phyloP scores from a whole-genome alignment of 768 basidiomycete species.

The Lactarius trivialis region DNA sequence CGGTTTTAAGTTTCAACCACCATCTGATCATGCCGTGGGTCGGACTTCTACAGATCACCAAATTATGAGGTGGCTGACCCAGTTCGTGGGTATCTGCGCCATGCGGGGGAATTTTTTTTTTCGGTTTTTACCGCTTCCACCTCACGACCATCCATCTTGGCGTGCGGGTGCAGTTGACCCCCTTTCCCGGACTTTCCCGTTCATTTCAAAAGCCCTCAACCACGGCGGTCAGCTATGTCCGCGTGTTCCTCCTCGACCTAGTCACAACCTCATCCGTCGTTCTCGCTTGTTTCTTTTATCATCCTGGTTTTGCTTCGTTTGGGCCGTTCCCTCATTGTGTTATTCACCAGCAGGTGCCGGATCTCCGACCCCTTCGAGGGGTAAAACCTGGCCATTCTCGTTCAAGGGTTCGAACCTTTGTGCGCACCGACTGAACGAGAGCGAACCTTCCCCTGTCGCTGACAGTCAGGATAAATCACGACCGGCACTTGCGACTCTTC shows the following conservation, averaged over 20 bases:
- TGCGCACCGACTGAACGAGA: neutral
- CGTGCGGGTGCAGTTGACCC: neutral
- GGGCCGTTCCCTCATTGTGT: neutral
- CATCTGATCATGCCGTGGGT: slow-evolving; percentile 2
- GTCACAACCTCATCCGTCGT: neutral
- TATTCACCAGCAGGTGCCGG: neutral
- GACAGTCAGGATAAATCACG: neutral
- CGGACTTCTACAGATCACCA: neutral
- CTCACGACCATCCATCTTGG: neutral
- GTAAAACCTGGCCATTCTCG: neutral
- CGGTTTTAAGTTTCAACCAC: neutral
- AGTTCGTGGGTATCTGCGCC: neutral
- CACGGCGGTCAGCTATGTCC: neutral
- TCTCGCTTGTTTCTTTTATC: neutral
- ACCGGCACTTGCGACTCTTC: neutral
- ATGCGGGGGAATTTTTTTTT: neutral
- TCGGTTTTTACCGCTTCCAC: neutral
- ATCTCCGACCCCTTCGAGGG: neutral
- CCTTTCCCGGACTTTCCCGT: neutral
- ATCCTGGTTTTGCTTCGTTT: neutral
- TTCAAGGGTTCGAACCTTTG: neutral
- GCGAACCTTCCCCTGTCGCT: neutral
- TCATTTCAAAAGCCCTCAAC: neutral
- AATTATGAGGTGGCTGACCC: neutral
- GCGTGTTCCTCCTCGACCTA: neutral